A percentile compares a stretch with the other conserved stretches of the same genome.
Evolutionary conservation across 83 land plant species (phyloP).

Genomic region (Isoetes engelmannii): DNA sequence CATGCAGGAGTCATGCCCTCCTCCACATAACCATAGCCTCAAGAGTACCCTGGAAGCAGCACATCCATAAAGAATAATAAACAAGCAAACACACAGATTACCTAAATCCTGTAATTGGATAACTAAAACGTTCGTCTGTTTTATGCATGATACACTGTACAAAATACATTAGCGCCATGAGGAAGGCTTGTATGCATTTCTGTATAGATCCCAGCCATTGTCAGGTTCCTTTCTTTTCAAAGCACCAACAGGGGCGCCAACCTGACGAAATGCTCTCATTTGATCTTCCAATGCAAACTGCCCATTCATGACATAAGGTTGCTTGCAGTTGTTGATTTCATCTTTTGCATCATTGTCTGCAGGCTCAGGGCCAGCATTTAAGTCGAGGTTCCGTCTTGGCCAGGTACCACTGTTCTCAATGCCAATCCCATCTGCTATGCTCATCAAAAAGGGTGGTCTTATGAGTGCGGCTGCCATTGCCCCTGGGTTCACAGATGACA

Average conservation of each 20-base stretch:
- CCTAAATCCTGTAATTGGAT: no score
- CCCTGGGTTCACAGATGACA: slow-evolving; percentile 16
- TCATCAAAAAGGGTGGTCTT: slow-evolving; percentile 19
- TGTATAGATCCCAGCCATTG: slow-evolving; percentile 26
- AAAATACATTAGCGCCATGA: slow-evolving; percentile 21
- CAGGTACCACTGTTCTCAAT: slow-evolving; percentile 9
- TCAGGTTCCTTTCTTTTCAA: slow-evolving; percentile 35
- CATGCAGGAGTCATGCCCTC: no score
- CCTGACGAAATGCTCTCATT: slow-evolving; percentile 19
- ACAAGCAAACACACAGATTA: no score
- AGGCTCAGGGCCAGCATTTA: slow-evolving; percentile 33
- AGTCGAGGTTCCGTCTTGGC: slow-evolving; percentile 23
- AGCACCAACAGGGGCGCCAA: slow-evolving; percentile 7
- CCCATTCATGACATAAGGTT: slow-evolving; percentile 11
- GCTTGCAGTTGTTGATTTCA: slow-evolving; percentile 13
- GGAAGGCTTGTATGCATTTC: slow-evolving; percentile 15
- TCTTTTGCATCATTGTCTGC: slow-evolving; percentile 14
- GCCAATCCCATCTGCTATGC: slow-evolving; percentile 10
- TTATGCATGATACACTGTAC: no score
- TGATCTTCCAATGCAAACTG: slow-evolving; percentile 9
- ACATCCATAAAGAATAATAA: no score
- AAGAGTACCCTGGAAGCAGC: no score
- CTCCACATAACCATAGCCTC: no score
- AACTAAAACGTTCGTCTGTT: no score
- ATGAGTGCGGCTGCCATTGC: background rate